These are phyloP conservation scores for Silene conica DNA, from an alignment of 148 eudicot genomes.

Conservation along the genomic window DNA sequence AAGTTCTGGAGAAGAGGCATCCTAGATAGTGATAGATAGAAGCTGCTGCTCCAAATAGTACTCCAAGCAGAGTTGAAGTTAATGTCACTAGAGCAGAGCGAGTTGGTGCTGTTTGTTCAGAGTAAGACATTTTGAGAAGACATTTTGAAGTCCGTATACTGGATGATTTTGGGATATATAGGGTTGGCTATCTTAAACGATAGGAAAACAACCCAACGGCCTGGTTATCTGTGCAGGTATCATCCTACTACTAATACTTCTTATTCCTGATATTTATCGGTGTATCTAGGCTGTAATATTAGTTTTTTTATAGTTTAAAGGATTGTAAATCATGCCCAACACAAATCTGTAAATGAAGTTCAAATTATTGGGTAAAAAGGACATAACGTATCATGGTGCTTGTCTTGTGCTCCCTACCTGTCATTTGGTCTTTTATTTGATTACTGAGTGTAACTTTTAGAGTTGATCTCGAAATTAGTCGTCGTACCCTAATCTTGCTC, in stretches of 20 bases:
- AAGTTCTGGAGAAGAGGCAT: conserved; percentile 27
- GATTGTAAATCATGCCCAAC: conserved; percentile 9
- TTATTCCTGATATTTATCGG: background rate
- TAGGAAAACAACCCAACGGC: background rate
- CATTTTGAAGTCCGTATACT: conserved; percentile 2
- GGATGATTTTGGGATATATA: background rate
- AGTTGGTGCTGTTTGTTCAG: background rate
- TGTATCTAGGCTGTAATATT: conserved; percentile 3
- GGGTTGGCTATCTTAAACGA: background rate
- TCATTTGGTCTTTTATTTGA: background rate
- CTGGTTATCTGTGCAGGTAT: background rate
- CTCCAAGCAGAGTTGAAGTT: conserved; percentile 5
- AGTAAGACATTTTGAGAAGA: background rate
- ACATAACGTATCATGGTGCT: too few relatives aligned
- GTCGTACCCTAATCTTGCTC: too few relatives aligned
- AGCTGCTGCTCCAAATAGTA: background rate
- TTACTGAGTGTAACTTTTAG: too few relatives aligned
- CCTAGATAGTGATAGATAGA: conserved; percentile 13
- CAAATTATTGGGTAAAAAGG: background rate
- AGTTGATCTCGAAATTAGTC: too few relatives aligned
- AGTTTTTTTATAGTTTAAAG: conserved; percentile 3
- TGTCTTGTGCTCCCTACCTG: too few relatives aligned
- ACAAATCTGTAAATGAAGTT: conserved; percentile 28
- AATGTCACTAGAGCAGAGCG: background rate
- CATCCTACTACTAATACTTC: background rate